Evolutionary conservation across 148 eudicot genomes (phyloP).

Genomic region (Suaeda aralocaspica): DNA sequence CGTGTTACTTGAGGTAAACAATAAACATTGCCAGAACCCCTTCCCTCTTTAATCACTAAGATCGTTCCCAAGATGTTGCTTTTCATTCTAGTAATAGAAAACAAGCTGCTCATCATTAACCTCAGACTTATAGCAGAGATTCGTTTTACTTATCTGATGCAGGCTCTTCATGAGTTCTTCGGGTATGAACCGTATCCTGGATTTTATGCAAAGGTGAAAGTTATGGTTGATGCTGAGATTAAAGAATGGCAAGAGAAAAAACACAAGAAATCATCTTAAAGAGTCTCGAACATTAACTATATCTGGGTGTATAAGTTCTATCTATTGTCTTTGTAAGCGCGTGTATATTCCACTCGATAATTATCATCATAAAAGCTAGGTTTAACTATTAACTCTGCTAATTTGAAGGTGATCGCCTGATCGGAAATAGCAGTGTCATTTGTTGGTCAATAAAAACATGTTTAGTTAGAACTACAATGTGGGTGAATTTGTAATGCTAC

Average conservation of each 20-base stretch:
- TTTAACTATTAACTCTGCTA: no score
- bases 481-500: no score
- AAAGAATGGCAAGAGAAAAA: slow-evolving; percentile 67
- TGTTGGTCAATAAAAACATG: no score
- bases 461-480: no score
- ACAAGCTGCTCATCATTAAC: background rate
- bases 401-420: no score
- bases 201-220: slow-evolving; percentile 55
- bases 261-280: slow-evolving; percentile 54
- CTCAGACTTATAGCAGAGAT: background rate
- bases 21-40: slow-evolving; percentile 1
- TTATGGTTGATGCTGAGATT: slow-evolving; percentile 52
- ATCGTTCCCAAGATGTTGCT: background rate
- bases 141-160: slow-evolving; percentile 11
- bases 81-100: background rate
- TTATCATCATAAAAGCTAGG: no score
- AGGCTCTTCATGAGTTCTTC: slow-evolving; percentile 55
- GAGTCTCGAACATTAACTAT: background rate
- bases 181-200: slow-evolving; percentile 94
- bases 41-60: background rate
- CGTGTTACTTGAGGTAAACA: slow-evolving; percentile 79
- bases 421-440: no score
- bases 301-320: background rate
- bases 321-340: no score
- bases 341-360: no score